Evolutionary conservation across 2,329 filamentous ascomycete species (phyloP).

Genomic region (Verticillium isaacii): DNA sequence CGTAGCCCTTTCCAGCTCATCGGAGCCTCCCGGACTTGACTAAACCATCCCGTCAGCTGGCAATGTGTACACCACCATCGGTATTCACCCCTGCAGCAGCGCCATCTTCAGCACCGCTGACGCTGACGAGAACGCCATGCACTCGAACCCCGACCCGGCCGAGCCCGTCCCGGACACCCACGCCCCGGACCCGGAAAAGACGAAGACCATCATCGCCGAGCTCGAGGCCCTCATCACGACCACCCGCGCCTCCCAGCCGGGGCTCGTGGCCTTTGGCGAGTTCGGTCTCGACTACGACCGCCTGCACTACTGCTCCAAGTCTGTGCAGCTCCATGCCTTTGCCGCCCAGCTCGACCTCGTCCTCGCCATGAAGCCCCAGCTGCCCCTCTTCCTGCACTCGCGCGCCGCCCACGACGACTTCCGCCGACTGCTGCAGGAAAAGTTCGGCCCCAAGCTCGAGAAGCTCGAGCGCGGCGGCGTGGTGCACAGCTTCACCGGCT

Average conservation of each 20-base stretch:
- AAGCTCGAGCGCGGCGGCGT: slow-evolving; percentile 70
- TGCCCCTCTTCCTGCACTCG: slow-evolving; percentile 90
- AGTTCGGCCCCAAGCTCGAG: slow-evolving; percentile 55
- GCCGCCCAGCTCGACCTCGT: slow-evolving; percentile 76
- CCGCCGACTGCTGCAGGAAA: slow-evolving; percentile 59
- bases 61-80: slow-evolving; percentile 82
- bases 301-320: slow-evolving; percentile 73
- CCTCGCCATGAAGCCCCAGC: slow-evolving; percentile 59
- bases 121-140: slow-evolving; percentile 37
- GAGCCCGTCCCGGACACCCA: slow-evolving; percentile 45
- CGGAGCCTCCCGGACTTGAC: neutral
- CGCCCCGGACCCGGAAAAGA: slow-evolving; percentile 37
- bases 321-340: slow-evolving; percentile 81
- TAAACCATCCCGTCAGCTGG: slow-evolving; percentile 48
- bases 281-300: slow-evolving; percentile 96
- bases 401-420: slow-evolving; percentile 85
- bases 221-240: slow-evolving; percentile 62
- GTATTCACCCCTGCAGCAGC: slow-evolving; percentile 88
- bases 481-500: slow-evolving; percentile 94
- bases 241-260: slow-evolving; percentile 39
- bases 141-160: slow-evolving; percentile 47
- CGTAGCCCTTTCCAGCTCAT: slow-evolving; percentile 20
- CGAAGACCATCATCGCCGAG: slow-evolving; percentile 46
- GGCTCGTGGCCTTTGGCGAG: slow-evolving; percentile 82
- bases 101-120: slow-evolving; percentile 64